phyloP scores from a whole-genome alignment of 495 filamentous ascomycete genomes.

The Trichoderma orchidacearum region DNA sequence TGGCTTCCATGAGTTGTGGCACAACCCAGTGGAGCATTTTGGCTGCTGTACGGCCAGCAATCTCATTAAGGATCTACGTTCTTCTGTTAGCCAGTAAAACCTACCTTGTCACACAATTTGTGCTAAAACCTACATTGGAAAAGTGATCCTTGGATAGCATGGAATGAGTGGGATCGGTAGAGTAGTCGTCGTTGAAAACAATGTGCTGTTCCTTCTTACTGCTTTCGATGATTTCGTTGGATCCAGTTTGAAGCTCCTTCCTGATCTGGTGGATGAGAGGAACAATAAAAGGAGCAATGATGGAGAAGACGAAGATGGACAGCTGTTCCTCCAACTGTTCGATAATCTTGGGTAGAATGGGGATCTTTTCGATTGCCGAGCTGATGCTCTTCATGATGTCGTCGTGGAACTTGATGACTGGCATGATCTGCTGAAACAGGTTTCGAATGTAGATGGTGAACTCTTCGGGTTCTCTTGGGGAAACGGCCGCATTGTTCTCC shows the following conservation, averaged over 20 bases:
- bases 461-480: slow-evolving; percentile 61
- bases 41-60: slow-evolving; percentile 69
- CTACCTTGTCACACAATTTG: not conserved
- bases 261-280: slow-evolving; percentile 79
- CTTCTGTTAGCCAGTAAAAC: slow-evolving; percentile 13
- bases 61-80: slow-evolving; percentile 62
- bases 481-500: slow-evolving; percentile 49
- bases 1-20: slow-evolving; percentile 71
- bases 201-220: slow-evolving; percentile 67
- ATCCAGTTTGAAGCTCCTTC: slow-evolving; percentile 67
- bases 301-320: slow-evolving; percentile 72
- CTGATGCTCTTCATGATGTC: slow-evolving; percentile 67
- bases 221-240: slow-evolving; percentile 72
- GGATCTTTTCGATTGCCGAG: slow-evolving; percentile 64
- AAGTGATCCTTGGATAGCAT: slow-evolving; percentile 96
- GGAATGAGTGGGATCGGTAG: slow-evolving; percentile 76
- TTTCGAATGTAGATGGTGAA: slow-evolving; percentile 54
- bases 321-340: slow-evolving; percentile 70
- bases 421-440: slow-evolving; percentile 62
- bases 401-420: slow-evolving; percentile 79
- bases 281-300: slow-evolving; percentile 73
- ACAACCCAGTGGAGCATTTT: slow-evolving; percentile 68
- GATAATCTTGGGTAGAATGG: slow-evolving; percentile 61
- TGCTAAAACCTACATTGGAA: slow-evolving; percentile 38
- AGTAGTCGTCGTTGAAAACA: slow-evolving; percentile 68